Evolutionary conservation across 495 filamentous ascomycete species (phyloP).

Genomic region (Penicillium verhagenii): DNA sequence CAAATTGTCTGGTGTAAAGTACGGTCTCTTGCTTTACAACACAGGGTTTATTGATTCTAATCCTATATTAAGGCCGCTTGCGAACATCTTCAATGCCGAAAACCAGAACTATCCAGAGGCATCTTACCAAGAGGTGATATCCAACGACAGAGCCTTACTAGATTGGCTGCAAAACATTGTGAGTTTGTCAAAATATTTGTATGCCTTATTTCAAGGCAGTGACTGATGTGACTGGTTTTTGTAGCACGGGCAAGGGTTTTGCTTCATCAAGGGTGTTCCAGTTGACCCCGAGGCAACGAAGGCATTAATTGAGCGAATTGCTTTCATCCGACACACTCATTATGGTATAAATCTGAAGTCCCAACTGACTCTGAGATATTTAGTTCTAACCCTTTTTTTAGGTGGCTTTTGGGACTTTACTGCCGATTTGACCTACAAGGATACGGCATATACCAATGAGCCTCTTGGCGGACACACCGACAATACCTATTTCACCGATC

Average conservation of each 20-base stretch:
- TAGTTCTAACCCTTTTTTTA: conserved; percentile 15
- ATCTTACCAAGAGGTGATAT: conserved; percentile 60
- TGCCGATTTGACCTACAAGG: conserved; percentile 79
- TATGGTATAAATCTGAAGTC: conserved; percentile 66
- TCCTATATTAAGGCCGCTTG: neutral
- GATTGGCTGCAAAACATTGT: conserved; percentile 62
- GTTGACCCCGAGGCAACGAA: conserved; percentile 65
- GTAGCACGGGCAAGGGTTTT: conserved; percentile 63
- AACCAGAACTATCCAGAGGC: conserved; percentile 50
- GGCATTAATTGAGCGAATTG: conserved; percentile 70
- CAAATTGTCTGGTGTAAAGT: too few relatives aligned
- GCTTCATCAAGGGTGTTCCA: conserved; percentile 66
- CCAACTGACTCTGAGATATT: neutral
- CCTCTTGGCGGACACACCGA: conserved; percentile 81
- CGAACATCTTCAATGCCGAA: neutral
- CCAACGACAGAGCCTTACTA: conserved; percentile 38
- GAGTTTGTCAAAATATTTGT: conserved; percentile 17
- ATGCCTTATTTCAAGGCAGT: conserved; percentile 9
- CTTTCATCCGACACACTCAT: conserved; percentile 81
- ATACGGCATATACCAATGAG: conserved; percentile 89
- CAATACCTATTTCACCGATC: conserved; percentile 90
- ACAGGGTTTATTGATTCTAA: neutral
- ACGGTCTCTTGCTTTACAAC: neutral
- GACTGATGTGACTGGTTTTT: neutral
- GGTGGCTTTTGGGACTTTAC: conserved; percentile 94